phyloP scores from a whole-genome alignment of 345 rosid genomes.

The rapeseed (Brassica napus) region Da-Ae NC_063445.1:7585501-7586000 shows the following conservation, averaged over 20 bases:
- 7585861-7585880: not conserved
- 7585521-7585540: not conserved
- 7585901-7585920: conserved; percentile 18
- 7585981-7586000: not conserved
- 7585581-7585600: not conserved
- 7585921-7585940: conserved; percentile 17
- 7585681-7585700: not conserved
- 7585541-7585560: not conserved
- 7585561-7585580: not conserved
- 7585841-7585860: not conserved
- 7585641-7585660: not conserved
- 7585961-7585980: not conserved
- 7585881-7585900: conserved; percentile 27
- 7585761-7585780: no score
- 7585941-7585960: conserved; percentile 5
- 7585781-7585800: not conserved
- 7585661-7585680: not conserved
- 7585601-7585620: not conserved
- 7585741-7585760: no score
- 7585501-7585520: not conserved
- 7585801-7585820: not conserved
- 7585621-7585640: not conserved
- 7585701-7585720: not conserved
- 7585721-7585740: no score
- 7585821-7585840: not conserved